Percentiles rank a stretch among this genome's conserved stretches.
Evolutionary conservation across 192 early-diverging fungal species (phyloP).

Genomic region (Coemansia sp.): DNA sequence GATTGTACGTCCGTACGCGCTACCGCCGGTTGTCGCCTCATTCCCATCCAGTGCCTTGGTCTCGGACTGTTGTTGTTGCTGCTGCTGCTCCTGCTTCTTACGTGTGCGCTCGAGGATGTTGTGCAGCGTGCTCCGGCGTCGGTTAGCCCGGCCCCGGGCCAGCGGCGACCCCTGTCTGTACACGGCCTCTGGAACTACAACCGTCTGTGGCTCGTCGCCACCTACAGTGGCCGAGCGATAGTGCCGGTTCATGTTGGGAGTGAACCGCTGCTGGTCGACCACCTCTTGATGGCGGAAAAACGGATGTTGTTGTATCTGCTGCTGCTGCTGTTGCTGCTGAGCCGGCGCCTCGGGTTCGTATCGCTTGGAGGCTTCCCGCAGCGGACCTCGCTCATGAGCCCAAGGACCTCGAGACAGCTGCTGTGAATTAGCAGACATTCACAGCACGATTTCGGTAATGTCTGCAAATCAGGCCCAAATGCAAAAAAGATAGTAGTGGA

Average conservation of each 20-base stretch:
- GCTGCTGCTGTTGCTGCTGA: conserved; percentile 13
- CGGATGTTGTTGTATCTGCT: neutral
- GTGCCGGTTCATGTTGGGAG: conserved; percentile 50
- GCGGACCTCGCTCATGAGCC: conserved; percentile 35
- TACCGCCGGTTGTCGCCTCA: neutral
- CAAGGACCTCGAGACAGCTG: conserved; percentile 28
- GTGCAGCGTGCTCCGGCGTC: conserved; percentile 47
- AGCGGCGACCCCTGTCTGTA: conserved; percentile 31
- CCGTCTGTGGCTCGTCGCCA: conserved; percentile 24
- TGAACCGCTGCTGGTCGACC: conserved; percentile 46
- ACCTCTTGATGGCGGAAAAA: neutral
- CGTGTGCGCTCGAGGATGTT: conserved; percentile 44
- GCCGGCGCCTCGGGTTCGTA: neutral
- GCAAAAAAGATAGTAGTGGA: neutral
- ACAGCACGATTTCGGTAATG: conserved; percentile 6
- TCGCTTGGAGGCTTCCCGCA: conserved; percentile 12
- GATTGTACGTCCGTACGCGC: conserved; percentile 5
- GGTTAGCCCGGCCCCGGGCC: conserved; percentile 28
- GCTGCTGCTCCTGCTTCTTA: conserved; percentile 26
- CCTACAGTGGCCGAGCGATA: conserved; percentile 43
- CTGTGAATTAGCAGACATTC: conserved; percentile 44
- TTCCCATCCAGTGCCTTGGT: conserved; percentile 1
- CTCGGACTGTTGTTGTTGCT: conserved; percentile 10
- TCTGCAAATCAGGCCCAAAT: neutral
- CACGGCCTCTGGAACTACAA: conserved; percentile 25